phyloP scores from a whole-genome alignment of 2,329 filamentous ascomycete species.

The Coleophoma crateriformis region DNA sequence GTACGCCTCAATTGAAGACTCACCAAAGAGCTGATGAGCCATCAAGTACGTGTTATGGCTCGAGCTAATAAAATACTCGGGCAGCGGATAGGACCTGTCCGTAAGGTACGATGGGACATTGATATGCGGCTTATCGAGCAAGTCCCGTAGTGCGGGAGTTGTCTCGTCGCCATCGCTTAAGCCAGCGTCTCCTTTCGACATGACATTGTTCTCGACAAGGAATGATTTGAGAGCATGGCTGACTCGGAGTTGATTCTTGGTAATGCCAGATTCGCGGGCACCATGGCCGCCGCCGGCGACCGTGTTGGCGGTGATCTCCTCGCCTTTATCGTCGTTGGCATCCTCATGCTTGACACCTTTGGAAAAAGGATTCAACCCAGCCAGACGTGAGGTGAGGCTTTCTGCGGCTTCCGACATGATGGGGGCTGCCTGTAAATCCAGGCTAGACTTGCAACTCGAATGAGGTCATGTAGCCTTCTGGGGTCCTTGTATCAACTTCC shows the following conservation, averaged over 20 bases:
- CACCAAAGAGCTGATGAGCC: conserved; percentile 64
- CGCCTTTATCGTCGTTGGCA: background rate
- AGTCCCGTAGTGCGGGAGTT: conserved; percentile 38
- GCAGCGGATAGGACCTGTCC: conserved; percentile 53
- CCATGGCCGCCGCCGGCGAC: conserved; percentile 15
- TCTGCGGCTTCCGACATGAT: no score
- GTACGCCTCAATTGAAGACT: conserved; percentile 57
- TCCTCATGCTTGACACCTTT: background rate
- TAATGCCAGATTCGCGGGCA: conserved; percentile 30
- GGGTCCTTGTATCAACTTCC: no score
- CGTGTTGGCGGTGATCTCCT: background rate
- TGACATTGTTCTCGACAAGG: conserved; percentile 44
- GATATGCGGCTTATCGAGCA: conserved; percentile 54
- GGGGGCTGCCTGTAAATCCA: no score
- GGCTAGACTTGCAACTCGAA: no score
- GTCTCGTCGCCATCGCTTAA: conserved; percentile 36
- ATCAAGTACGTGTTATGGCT: conserved; percentile 70
- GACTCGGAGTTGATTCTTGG: conserved; percentile 49
- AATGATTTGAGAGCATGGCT: conserved; percentile 52
- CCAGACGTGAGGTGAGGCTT: background rate
- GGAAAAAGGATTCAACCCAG: background rate
- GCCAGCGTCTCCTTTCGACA: conserved; percentile 42
- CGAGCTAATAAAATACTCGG: conserved; percentile 68
- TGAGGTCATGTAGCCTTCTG: no score
- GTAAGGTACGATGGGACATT: conserved; percentile 47